Evolutionary conservation across 2,329 filamentous ascomycete genomes (phyloP), one percentile per base, ranked within the genome.

Genomic region (Epichloe elymi): DNA sequence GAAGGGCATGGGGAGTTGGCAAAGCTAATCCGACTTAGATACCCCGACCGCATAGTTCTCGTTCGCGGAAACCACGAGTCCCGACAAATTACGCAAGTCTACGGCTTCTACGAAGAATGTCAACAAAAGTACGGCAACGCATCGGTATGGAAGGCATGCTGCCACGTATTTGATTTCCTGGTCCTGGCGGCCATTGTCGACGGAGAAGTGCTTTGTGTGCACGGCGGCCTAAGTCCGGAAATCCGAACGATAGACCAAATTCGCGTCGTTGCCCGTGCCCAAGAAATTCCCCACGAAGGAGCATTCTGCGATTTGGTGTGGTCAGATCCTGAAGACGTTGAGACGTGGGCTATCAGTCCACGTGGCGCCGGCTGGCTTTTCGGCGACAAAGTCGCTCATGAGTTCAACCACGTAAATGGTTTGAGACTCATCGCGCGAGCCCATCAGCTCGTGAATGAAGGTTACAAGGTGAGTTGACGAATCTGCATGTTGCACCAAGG

Each of bases 101-200:
- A 98, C 67, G 93, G 93, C 50, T 98, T 98, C 70, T 98, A 98
- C 69, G 95, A 95, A 54, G 93, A 98, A 67, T 98, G 93, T 68
- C 89, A 89, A 51, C 86, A 93, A 61, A 98, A 98, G 70, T 98
- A 98, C 66, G 93, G 93, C 63, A 97, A 96, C 64, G 89, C 93
- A 12, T 96, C 94, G 46, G 93, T 98, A n/a, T 98, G 93, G 93
- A 95, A 98, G 69, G 93, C 95, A 53, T 98, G 96, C 68, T 98
- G 93, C 56, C 93, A 98, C 66, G 95, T 98, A 71, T 98, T 98
- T 67, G 93, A 98, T 68, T 98, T 95, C 68, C 80, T 98, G 33
- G 95, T 94, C 2, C 77, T 98, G 20, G 93, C 88, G 51, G 94
- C 95, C 55, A 95, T 98, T 57, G 95, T 98, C 61, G 94, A 98